phyloP scores from a whole-genome alignment of 116 monocot genomes.

The Papilionanthe hybrid region DNA sequence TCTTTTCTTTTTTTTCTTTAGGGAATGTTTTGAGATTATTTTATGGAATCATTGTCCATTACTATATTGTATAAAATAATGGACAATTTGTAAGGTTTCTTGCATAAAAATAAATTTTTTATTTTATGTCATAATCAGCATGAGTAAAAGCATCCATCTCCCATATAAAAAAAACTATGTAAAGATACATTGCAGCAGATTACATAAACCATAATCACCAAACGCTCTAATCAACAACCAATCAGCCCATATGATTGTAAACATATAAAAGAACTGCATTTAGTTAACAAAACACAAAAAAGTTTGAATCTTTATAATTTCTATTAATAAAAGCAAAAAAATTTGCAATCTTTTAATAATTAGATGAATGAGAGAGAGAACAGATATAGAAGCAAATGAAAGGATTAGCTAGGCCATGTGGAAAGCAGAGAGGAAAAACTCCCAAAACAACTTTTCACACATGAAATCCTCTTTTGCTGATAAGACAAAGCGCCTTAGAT shows the following conservation, averaged over 20 bases:
- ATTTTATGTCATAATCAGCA: too few relatives aligned
- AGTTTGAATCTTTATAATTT: not conserved
- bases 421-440: conserved; percentile 1
- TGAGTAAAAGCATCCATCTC: too few relatives aligned
- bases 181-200: too few relatives aligned
- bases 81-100: too few relatives aligned
- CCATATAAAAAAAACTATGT: too few relatives aligned
- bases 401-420: not conserved
- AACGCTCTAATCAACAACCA: too few relatives aligned
- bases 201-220: too few relatives aligned
- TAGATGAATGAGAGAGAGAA: not conserved
- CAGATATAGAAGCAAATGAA: not conserved
- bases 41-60: too few relatives aligned
- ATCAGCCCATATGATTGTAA: not conserved
- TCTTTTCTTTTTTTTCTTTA: too few relatives aligned
- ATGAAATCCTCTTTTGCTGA: conserved; percentile 8
- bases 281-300: not conserved
- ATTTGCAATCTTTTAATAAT: not conserved
- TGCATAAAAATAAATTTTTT: too few relatives aligned
- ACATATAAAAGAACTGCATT: not conserved
- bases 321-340: not conserved
- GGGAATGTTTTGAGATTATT: too few relatives aligned
- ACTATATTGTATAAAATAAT: too few relatives aligned
- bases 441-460: conserved; percentile 6
- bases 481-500: conserved; percentile 8